A percentile compares a stretch with the other conserved stretches of the same genome.
phyloP scores from a whole-genome alignment of 1,139 yeast genomes.

The Diutina ranongensis region DNA sequence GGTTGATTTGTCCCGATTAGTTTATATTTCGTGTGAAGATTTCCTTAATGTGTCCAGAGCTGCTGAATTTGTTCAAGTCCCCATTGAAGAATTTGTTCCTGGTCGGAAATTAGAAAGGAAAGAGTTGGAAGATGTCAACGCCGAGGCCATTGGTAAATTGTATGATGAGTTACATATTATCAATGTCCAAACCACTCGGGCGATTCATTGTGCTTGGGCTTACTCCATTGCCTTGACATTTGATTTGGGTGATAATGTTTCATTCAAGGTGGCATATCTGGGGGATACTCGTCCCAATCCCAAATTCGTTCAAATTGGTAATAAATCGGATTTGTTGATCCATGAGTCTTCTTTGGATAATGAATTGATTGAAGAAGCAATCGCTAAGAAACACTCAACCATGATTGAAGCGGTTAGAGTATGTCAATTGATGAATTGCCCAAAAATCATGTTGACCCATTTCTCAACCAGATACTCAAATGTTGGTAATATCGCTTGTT shows the following conservation, averaged over 20 bases:
- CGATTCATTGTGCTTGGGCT: constrained; percentile 78
- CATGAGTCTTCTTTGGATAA: constrained; percentile 93
- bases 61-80: constrained; percentile 19
- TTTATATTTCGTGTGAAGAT: constrained; percentile 59
- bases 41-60: constrained; percentile 17
- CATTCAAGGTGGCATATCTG: constrained; percentile 72
- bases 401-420: constrained; percentile 75
- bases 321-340: constrained; percentile 60
- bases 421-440: constrained; percentile 60
- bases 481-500: constrained; percentile 1
- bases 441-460: constrained; percentile 70
- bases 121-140: constrained; percentile 11
- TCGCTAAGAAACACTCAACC: constrained; percentile 79
- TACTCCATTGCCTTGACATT: constrained; percentile 60
- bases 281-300: constrained; percentile 90
- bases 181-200: constrained; percentile 51
- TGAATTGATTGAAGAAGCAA: constrained; percentile 70
- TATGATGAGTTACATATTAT: constrained; percentile 18
- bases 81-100: constrained; percentile 19
- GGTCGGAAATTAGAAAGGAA: constrained; percentile 13
- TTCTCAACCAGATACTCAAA: constrained; percentile 62
- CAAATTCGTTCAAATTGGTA: constrained; percentile 50
- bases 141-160: constrained; percentile 13
- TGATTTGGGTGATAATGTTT: constrained; percentile 14
- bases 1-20: constrained; percentile 31